Evolutionary conservation across 768 basidiomycete genomes (phyloP).

Genomic region (Lentinula lateritia): DNA sequence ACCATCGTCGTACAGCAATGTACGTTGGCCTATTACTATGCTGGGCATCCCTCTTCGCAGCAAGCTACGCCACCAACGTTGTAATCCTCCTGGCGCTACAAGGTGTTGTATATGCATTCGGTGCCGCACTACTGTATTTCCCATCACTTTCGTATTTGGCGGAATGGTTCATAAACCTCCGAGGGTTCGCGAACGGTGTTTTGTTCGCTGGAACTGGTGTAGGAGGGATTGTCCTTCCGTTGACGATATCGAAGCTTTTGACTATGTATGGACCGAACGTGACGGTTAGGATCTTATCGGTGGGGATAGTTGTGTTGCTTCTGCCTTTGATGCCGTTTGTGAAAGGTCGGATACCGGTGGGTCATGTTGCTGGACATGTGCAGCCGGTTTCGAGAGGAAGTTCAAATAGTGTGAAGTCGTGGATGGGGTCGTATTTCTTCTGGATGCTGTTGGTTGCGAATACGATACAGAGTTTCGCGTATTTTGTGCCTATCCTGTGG

Average conservation of each 20-base stretch:
- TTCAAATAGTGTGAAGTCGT: constrained; percentile 1
- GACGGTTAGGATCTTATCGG: constrained; percentile 20
- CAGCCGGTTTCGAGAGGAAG: constrained; percentile 13
- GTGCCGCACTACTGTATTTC: constrained; percentile 20
- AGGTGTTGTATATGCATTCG: constrained; percentile 21
- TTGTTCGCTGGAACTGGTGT: constrained; percentile 22
- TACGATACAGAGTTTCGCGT: constrained; percentile 20
- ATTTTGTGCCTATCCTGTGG: constrained; percentile 22
- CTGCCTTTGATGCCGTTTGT: constrained; percentile 20
- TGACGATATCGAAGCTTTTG: constrained; percentile 21
- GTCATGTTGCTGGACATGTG: neutral
- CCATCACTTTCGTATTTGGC: constrained; percentile 21
- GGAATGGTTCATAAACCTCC: constrained; percentile 25
- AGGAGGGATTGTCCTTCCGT: constrained; percentile 22
- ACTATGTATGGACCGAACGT: constrained; percentile 13
- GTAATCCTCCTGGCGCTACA: constrained; percentile 17
- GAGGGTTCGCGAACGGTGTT: constrained; percentile 26
- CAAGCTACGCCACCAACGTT: constrained; percentile 19
- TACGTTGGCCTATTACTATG: constrained; percentile 19
- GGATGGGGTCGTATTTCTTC: constrained; percentile 16
- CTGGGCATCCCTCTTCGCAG: constrained; percentile 17
- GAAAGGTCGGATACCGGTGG: constrained; percentile 19
- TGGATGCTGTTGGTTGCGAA: constrained; percentile 18
- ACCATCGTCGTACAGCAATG: constrained; percentile 13
- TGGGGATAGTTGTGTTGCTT: constrained; percentile 14